Evolutionary conservation across 1,284 basidiomycete genomes (phyloP), one percentile per base, ranked within the genome.

Genomic region (Rhodotorula glutinis): DNA sequence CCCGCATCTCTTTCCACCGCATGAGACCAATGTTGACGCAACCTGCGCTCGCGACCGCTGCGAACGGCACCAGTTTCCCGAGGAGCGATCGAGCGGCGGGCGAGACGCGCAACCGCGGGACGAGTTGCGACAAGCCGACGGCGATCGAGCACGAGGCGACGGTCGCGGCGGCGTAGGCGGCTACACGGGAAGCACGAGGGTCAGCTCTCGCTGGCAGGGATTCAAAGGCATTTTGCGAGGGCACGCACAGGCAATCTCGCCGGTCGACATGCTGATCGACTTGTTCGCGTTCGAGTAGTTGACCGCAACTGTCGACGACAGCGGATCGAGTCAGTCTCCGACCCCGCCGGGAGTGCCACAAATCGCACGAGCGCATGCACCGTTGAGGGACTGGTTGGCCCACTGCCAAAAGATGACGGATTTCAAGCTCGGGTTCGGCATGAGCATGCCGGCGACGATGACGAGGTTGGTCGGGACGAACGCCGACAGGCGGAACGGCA

Each of bases 381-480:
- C 72, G 59, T 82, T 83, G 30, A 83, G 75, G 1, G 79, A 80
- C 75, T 84, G 83, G 70, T 84, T 84, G 10, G 79, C 78, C 80
- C 81, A 83, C 73, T 84, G 83, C 82, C 82, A 83, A 74, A 82
- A 82, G 62, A 83, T 80, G 70, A 72, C 71, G 27, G 57, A 51
- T 56, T 62, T 65, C 14, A 76, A 57, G 10, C 70, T 71, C 21
- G 73, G 73, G 65, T 76, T 73, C 33, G 74, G 73, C 65, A 72
- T 68, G 62, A 76, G 70, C 78, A 79, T 78, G 21, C 78, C 78
- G 4, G 72, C 77, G 7, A 78, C 75, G 16, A 79, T 77, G 53
- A 84, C 74, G 73, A 84, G 71, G 74, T 84, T 84, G 44, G 82
- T 83, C 10, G 83, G 83, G 30, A 83, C 82, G 65, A 83, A 83